Base-by-base conservation (phyloP, 2,329 filamentous ascomycete species). In the Aspergillus melleus region DNA sequence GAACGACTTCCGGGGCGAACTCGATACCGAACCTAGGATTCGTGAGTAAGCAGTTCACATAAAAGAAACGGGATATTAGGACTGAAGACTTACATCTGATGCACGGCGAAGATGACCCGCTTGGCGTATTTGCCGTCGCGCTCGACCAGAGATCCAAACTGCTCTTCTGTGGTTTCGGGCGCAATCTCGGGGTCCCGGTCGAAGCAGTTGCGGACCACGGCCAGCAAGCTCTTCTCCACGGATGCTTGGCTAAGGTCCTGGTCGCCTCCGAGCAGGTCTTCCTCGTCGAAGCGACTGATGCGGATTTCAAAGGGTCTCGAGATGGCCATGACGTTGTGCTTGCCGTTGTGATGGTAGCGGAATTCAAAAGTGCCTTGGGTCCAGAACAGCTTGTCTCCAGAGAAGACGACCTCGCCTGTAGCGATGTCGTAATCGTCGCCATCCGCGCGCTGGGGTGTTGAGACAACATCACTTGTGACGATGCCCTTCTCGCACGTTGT, bases 361-460 rank as follows among this genome's bases (percentile, higher is more conserved):
- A 99, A 96, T 72, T 99, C 95, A 71, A 96, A 99, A 3, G 96
- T 90, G 57, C 95, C 95, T 62, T 94, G 90, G 0, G 90, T 96
- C 95, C 95, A 99, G 89, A 92, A 99, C 2, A 97, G 84, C 78
- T 96, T 96, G 79, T 98, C 93, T 52, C 95, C 93, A 10, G 88
- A 83, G 72, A 99, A 98, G 12, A 91, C 77, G 70, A 98, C 88
- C 73, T 96, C 92, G 49, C 95, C 95, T 12, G 85, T 83, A 4
- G 91, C 84, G 64, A 88, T 83, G 59, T 90, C 78, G 3, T 83
- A 83, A 2, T 82, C 80, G 51, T 76, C 71, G 0, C 81, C 80
- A 69, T 81, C 79, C 64, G 77, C 64, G 29, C 77, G 76, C 46
- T 76, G 67, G 0, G 77, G 80, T 0, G 80, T 73, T 0, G 88